Evolutionary conservation across 2,329 filamentous ascomycete genomes (phyloP), one percentile per base, ranked within the genome.

Genomic region (Zymoseptoria tritici): DNA sequence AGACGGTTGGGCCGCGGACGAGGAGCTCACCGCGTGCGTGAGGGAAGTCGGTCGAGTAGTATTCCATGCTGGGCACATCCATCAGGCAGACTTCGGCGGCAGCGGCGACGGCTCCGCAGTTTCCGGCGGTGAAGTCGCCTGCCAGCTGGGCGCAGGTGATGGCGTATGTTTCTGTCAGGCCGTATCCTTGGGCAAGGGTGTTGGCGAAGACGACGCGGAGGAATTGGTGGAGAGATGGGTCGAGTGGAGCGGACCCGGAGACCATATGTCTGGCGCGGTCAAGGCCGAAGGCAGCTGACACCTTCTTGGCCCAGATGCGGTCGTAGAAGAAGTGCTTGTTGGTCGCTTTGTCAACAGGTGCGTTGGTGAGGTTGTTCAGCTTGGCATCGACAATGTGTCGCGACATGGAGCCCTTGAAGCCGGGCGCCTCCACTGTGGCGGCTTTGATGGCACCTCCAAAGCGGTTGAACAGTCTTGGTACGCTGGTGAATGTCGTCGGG

Each of bases 1-100:
- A 97, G 57, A 92, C 79, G 63, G 83, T 83, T n/a, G 86, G 84
- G 0, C 92, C 91, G 51, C 93, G 85, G 56, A 97, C 76, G 21
- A 97, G 81, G 29, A 99, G 80, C 77, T 99, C 94, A 57, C 94
- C 94, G 36, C 94, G 90, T 2, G 94, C 91, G 72, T 89, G 81
- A 3, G 94, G 94, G 79, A 89, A 90, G 79, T 99, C 93, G 9
- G 89, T 87, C 54, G 89, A 85, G 0, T 86, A 82, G 78, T 99
- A 99, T 58, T 97, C 93, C 82, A 97, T 93, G 63, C 97, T 93
- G 1, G 93, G 92, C 6, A 95, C 89, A 56, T 92, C 95, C 72
- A 87, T 80, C 58, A 97, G 81, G 73, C 92, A 96, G 54, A 87
- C 78, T 78, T 99, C 94, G 8, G 82, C 76, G 61, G 80, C 81